Evolutionary conservation across 139 green algal species (phyloP), one percentile per base, ranked within the genome.

Genomic region (Nannochloris sp.): DNA sequence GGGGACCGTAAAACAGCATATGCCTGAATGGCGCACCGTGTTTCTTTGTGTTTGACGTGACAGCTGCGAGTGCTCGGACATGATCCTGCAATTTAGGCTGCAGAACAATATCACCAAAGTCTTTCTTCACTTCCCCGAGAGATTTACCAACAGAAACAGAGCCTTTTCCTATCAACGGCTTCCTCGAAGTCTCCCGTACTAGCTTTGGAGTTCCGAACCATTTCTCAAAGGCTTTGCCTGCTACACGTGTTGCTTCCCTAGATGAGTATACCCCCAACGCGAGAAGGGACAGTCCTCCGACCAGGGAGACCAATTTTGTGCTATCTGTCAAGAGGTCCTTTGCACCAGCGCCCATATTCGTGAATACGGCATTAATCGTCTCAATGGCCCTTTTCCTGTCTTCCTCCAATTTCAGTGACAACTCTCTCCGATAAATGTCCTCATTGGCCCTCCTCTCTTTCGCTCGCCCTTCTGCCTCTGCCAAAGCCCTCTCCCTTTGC

Each of bases 21-120:
- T 98, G 92, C 31, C 91, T 74, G 82, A 97, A 98, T 33, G 93
- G 92, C 2, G 91, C 93, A 8, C 85, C 84, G 76, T 97, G 89
- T 20, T 63, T 67, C 74, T 89, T 90, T 4, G 92, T 96, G 79
- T 97, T 97, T 70, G 91, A 76, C 11, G 91, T 92, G 45, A 82
- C 64, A 8, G 84, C 85, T 1, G 93, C 88, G 49, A 98, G 72
- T 36, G 84, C 75, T 6, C 83, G 77, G 29, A 99, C 86, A 60
- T 90, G 88, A 71, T 90, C 75, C 65, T 95, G 79, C 65, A 99
- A 79, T 28, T 40, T 37, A 28, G 69, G 70, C 14, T 77, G 70
- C 63, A 98, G 80, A 50, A 97, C 78, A 59, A 98, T 91, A 63
- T 98, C 91, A 30, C 78, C 73, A 56, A 98, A 94, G 67, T 89